Conservation (phyloP, 768 basidiomycete genomes). For the Hygrocybe coccinea region DNA sequence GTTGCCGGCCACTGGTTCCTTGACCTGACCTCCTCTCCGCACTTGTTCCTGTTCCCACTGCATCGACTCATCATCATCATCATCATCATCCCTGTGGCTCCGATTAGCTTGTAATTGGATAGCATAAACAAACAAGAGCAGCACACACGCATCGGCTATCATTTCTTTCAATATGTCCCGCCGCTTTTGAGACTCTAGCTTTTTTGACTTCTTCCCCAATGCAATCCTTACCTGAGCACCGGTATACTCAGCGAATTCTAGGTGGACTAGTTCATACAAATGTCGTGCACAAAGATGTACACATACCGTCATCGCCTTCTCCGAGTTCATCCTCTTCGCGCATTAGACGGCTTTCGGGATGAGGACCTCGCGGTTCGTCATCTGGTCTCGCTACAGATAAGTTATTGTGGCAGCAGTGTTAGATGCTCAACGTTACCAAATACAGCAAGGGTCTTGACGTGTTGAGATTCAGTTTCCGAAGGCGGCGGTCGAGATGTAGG, state of each 20-base stretch:
- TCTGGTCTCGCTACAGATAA: slow-evolving; percentile 51
- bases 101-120: background rate
- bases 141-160: slow-evolving; percentile 73
- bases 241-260: slow-evolving; percentile 84
- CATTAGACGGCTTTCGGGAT: slow-evolving; percentile 77
- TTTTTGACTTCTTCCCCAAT: slow-evolving; percentile 75
- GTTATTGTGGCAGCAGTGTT: background rate
- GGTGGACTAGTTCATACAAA: background rate
- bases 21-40: slow-evolving; percentile 63
- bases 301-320: slow-evolving; percentile 80
- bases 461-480: slow-evolving; percentile 38
- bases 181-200: slow-evolving; percentile 60
- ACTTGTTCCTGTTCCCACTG: slow-evolving; percentile 87
- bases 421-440: slow-evolving; percentile 27
- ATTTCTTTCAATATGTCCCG: slow-evolving; percentile 71
- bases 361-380: slow-evolving; percentile 61
- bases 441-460: slow-evolving; percentile 38
- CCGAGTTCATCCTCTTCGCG: slow-evolving; percentile 86
- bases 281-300: background rate
- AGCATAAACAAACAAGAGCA: background rate
- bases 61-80: slow-evolving; percentile 80
- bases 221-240: slow-evolving; percentile 84
- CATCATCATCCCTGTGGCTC: slow-evolving; percentile 60
- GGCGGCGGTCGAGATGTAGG: slow-evolving; percentile 47
- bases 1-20: slow-evolving; percentile 27